Conservation (phyloP, 768 basidiomycete genomes). For the Lanmaoa pseudosensibilis region DNA sequence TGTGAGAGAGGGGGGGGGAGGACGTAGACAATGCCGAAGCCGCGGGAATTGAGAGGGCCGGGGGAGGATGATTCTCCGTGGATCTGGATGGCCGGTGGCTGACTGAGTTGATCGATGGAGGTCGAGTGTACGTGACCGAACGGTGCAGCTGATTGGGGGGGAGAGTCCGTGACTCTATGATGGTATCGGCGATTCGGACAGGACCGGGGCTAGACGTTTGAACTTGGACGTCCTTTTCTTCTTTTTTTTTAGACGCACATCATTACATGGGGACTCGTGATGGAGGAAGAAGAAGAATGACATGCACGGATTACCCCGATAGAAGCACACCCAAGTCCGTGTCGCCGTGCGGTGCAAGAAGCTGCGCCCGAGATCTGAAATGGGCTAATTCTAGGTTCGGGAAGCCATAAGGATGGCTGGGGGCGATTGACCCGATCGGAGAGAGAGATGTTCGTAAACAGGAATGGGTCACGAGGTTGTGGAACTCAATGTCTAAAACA, state of each 20-base stretch:
- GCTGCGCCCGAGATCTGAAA: background rate
- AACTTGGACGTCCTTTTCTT: background rate
- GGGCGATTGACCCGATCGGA: background rate
- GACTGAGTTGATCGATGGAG: background rate
- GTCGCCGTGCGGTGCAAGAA: slow-evolving; percentile 6
- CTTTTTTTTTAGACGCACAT: background rate
- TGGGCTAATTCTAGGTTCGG: background rate
- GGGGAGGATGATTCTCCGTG: background rate
- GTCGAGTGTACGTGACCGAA: background rate
- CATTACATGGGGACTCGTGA: background rate
- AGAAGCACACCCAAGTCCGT: background rate
- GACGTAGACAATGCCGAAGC: slow-evolving; percentile 1
- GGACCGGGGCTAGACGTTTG: background rate
- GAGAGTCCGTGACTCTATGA: background rate
- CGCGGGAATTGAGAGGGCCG: background rate
- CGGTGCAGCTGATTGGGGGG: background rate
- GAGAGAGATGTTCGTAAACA: background rate
- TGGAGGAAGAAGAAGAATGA: background rate
- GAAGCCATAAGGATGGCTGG: background rate
- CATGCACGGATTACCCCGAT: slow-evolving; percentile 7
- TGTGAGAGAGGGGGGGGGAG: background rate
- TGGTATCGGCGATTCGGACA: background rate
- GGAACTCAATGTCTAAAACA: background rate
- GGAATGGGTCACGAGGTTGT: background rate
- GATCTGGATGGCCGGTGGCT: background rate